Evolutionary conservation across 495 filamentous ascomycete genomes (phyloP), one percentile per base, ranked within the genome.

Genomic region (Aspergillus sparsus): DNA sequence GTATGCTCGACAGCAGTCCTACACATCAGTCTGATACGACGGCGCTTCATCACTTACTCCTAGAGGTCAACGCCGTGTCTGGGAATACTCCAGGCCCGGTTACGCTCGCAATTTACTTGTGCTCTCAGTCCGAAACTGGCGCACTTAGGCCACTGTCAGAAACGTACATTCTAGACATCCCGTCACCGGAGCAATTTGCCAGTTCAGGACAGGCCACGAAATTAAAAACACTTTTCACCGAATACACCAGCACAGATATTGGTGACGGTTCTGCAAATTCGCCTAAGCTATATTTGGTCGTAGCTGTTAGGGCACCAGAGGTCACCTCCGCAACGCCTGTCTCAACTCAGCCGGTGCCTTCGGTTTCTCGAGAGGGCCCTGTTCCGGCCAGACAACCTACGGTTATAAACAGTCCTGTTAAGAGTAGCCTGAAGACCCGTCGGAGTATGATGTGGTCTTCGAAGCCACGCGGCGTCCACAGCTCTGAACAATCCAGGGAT

Each of bases 211-310:
- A 83, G 63, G 81, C 81, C 60, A 79, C 81, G 55, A 88, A 85
- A 68, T 80, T 92, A 71, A 92, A 89, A 67, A 95, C 91, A 1
- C 74, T 99, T 10, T 97, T 98, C 68, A 87, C 90, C 13, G 90
- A 97, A 60, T 76, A 98, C 13, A 87, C 86, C 31, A 81, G 89
- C 1, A 81, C 83, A 49, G 95, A 99, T 71, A 88, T 95, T 62
- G 92, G 91, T 21, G 91, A 96, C 58, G 84, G 82, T 4, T 81
- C 86, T 4, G 80, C 85, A 27, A 80, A 79, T 49, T 84, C 85
- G 3, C 80, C 79, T 9, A 85, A 92, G 49, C 69, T 97, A 32
- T 98, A 88, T 67, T 78, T 98, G 1, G 85, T 97, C n/a, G 88
- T 92, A 53, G 89, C 89, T 60, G 83, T 97, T 32, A 84, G 90